A percentile compares a stretch with the other conserved stretches of the same genome.
phyloP scores from a whole-genome alignment of 2,329 filamentous ascomycete species.

The Penicillium sclerotigenum region DNA sequence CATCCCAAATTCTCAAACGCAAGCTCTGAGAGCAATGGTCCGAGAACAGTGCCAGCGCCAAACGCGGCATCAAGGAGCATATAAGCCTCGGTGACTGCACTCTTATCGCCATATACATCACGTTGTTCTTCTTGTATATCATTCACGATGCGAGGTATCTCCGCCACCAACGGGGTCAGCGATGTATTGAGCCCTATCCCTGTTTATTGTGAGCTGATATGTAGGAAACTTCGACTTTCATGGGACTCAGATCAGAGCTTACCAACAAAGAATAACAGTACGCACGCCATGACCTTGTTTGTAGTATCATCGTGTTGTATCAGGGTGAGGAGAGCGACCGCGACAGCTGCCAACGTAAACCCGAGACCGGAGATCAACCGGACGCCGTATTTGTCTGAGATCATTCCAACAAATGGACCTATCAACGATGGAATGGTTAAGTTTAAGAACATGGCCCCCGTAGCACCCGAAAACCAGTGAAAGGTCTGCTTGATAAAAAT shows the following conservation, averaged over 20 bases:
- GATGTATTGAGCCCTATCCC: conserved; percentile 4
- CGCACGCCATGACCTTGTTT: not conserved
- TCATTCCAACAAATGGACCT: conserved; percentile 3
- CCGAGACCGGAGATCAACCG: not conserved
- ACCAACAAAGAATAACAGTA: not conserved
- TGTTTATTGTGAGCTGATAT: not conserved
- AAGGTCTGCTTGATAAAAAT: conserved; percentile 2
- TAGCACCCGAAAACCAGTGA: conserved; percentile 5
- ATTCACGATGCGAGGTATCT: conserved; percentile 5
- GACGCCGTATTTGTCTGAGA: conserved; percentile 5
- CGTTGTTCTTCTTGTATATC: not conserved
- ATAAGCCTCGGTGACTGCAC: conserved; percentile 3
- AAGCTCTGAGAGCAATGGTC: not conserved
- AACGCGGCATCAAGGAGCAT: conserved; percentile 11
- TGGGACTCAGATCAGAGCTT: not conserved
- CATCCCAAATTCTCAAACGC: not conserved
- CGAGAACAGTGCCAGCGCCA: conserved; percentile 4
- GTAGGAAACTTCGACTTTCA: no score
- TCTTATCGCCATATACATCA: not conserved
- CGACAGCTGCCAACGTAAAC: not conserved
- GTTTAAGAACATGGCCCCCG: conserved; percentile 3
- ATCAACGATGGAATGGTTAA: conserved; percentile 4
- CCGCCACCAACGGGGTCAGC: conserved; percentile 1
- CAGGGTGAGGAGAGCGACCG: not conserved
- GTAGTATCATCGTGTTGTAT: not conserved